Percentiles rank a stretch among this genome's conserved stretches.
phyloP scores from a whole-genome alignment of 2,329 filamentous ascomycete species.

The Zalaria obscura region DNA sequence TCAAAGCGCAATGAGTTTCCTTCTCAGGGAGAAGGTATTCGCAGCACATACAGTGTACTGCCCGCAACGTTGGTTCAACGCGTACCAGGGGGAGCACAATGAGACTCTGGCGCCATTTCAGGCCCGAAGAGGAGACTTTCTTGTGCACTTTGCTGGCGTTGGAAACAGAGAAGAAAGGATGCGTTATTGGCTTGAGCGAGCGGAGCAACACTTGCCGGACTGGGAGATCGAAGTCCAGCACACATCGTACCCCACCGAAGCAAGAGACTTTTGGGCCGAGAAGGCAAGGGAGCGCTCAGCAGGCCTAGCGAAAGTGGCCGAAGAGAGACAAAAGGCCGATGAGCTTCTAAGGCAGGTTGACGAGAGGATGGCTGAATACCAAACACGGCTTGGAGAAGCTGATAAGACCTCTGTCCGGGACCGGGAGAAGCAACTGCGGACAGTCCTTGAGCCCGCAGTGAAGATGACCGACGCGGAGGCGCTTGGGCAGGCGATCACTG shows the following conservation, averaged over 20 bases:
- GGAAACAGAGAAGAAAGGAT: conserved; percentile 19
- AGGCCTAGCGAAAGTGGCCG: conserved; percentile 5
- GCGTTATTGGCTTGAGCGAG: conserved; percentile 22
- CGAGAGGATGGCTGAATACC: conserved; percentile 12
- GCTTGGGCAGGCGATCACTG: conserved; percentile 9
- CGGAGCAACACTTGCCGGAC: conserved; percentile 22
- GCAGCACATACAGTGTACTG: conserved; percentile 18
- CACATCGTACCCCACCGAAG: conserved; percentile 21
- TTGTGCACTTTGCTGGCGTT: conserved; percentile 30
- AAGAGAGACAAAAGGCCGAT: conserved; percentile 10
- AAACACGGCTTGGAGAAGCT: conserved; percentile 12
- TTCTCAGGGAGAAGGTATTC: conserved; percentile 21
- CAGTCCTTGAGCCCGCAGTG: conserved; percentile 10
- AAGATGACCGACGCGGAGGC: conserved; percentile 8
- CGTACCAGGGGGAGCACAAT: conserved; percentile 24
- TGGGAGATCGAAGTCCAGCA: conserved; percentile 24
- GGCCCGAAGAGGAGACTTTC: conserved; percentile 24
- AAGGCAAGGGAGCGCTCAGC: conserved; percentile 5
- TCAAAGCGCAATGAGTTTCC: conserved; percentile 26
- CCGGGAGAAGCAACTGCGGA: conserved; percentile 13
- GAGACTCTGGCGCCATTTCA: conserved; percentile 21
- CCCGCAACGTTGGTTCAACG: conserved; percentile 31
- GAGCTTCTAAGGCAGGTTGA: conserved; percentile 13
- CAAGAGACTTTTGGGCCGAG: conserved; percentile 20
- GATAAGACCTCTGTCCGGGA: conserved; percentile 14